A percentile compares a stretch with the other conserved stretches of the same genome.
Evolutionary conservation across 441 rosid species (phyloP).

Genomic region (Erodium moschatum): DNA sequence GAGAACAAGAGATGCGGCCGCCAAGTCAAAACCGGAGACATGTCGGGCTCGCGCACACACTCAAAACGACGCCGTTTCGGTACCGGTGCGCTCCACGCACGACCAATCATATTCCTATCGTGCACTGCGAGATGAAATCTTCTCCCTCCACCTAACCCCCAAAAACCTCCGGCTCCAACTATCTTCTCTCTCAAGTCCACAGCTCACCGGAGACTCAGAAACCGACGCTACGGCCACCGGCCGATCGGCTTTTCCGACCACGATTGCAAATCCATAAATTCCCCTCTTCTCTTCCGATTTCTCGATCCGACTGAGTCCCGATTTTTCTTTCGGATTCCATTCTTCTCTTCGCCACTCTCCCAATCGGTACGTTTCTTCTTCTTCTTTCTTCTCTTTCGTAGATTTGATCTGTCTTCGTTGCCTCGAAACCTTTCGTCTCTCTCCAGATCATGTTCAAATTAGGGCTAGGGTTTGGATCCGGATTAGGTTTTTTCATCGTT

Average conservation of each 20-base stretch:
- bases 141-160: slow-evolving; percentile 6
- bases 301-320: background rate
- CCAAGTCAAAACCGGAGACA: too few relatives aligned
- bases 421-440: slow-evolving; percentile 10
- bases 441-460: slow-evolving; percentile 22
- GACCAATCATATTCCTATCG: background rate
- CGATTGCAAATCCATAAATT: slow-evolving; percentile 25
- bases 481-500: slow-evolving; percentile 14
- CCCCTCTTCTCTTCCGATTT: slow-evolving; percentile 19
- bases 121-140: too few relatives aligned
- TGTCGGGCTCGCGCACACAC: background rate
- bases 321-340: slow-evolving; percentile 15
- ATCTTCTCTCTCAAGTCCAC: background rate
- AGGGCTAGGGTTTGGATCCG: slow-evolving; percentile 24
- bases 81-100: background rate
- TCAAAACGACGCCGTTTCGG: background rate
- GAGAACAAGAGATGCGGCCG: too few relatives aligned
- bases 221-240: background rate
- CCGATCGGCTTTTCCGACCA: slow-evolving; percentile 12
- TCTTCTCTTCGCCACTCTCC: slow-evolving; percentile 31
- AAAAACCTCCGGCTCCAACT: background rate
- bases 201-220: background rate
- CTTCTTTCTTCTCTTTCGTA: background rate
- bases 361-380: slow-evolving; percentile 34
- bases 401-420: background rate